Evolutionary conservation across 306 rosid genomes (phyloP).

Genomic region (Psophocarpus tetragonolobus): DNA sequence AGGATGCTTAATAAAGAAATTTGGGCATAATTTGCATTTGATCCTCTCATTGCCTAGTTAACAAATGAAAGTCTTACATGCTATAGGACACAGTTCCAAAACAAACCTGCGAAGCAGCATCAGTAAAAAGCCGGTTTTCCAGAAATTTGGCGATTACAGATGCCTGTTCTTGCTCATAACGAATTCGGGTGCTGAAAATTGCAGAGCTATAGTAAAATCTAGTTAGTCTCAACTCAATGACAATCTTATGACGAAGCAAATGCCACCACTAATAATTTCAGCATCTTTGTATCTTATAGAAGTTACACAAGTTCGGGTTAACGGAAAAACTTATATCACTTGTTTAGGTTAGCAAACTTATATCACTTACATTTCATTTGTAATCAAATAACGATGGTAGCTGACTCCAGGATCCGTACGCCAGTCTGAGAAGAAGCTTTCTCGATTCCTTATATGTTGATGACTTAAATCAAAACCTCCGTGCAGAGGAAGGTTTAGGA

Average conservation of each 20-base stretch:
- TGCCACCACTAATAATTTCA: neutral
- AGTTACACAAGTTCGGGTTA: neutral
- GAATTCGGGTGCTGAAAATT: neutral
- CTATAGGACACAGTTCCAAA: neutral
- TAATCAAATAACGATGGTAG: neutral
- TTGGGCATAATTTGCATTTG: neutral
- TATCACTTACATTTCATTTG: slow-evolving; percentile 40
- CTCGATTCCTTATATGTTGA: neutral
- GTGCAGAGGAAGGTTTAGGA: neutral
- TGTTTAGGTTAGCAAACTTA: too few relatives aligned
- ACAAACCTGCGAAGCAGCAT: slow-evolving; percentile 53
- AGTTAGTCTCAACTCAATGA: slow-evolving; percentile 19
- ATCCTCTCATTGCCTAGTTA: neutral
- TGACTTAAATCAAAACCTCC: slow-evolving; percentile 17
- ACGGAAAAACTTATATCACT: slow-evolving; percentile 12
- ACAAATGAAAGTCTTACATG: neutral
- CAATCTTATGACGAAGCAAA: neutral
- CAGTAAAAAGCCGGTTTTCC: slow-evolving; percentile 33
- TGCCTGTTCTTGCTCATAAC: neutral
- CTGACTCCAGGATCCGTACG: slow-evolving; percentile 4
- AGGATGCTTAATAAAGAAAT: neutral
- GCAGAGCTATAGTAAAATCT: slow-evolving; percentile 20
- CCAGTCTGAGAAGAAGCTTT: slow-evolving; percentile 33
- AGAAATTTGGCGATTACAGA: neutral
- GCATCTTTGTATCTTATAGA: neutral